Base-by-base conservation (phyloP, 2,329 filamentous ascomycete genomes). In the Aureobasidium subglaciale region DNA sequence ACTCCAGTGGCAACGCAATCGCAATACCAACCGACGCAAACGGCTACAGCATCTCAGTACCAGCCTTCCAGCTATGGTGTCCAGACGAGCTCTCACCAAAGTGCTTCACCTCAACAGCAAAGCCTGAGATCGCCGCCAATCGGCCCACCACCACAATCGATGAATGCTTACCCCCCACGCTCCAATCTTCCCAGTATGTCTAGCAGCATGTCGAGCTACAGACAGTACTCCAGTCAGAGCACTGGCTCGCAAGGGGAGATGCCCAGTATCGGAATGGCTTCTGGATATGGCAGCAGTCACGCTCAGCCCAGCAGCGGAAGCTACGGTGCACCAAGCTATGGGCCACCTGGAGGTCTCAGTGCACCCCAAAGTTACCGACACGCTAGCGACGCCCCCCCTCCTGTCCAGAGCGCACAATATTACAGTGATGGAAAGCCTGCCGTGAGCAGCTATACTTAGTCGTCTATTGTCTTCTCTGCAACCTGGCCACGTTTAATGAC, bases 241-340 rank as follows among this genome's bases (percentile, higher is more conserved):
- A 11, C 38, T 49, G 54, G 54, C 24, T 30, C 54, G 27, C 24
- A 45, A 16, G 22, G 27, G 4, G 50, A 54, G 9, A 54, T 54
- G 50, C 54, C 41, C 5, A 49, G 54, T 25, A 41, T 56, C 8
- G 25, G 25, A 15, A 56, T 56, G 54, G 27, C 32, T 49, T 56
- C 54, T 25, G 42, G 34, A 24, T 56, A 56, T 24, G 22, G 27
- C 34, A 56, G 35, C 35, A 43, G 30, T 24, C 54, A 56, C 11
- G 25, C 41, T 16, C 35, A 40, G 9, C 29, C 50, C 3, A 43
- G 29, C 11, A 43, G 37, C 20, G 30, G 20, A 40, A 43, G 35
- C 20, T 54, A 54, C 20, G 37, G 37, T 27, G 38, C 37, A 25
- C 15, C 50, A 7, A 29, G 20, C 20, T 54, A 54, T 16, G 50